Evolutionary conservation across 805 yeast genomes (phyloP), one percentile per base, ranked within the genome.

Genomic region (Clavispora phyllophila): DNA sequence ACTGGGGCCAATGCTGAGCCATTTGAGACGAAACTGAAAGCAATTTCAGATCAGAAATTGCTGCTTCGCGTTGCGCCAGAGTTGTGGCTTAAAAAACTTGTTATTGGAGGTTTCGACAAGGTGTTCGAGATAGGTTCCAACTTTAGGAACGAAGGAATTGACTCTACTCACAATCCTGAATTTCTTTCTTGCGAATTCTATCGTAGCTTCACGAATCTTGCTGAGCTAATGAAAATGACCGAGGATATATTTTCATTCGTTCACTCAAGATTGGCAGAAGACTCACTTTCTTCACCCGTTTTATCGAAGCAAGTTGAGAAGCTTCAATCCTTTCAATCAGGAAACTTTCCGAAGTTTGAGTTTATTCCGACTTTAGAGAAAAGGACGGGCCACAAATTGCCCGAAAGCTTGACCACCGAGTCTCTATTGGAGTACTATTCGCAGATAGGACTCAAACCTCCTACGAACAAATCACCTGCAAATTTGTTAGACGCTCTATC

Each of bases 1-100:
- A 86, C 88, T 14, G 99, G 99, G 2, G 99, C 99, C 5, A 81
- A 82, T 53, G 98, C 99, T 0, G 75, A 76, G n/a, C 96, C 98
- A 0, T 93, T 93, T 53, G 56, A 55, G 1, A 88, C 97, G 1
- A 25, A 20, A 2, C 61, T 73, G 33, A 59, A 62, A 32, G 73
- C 72, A 23, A 41, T 71, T 44, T 66, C 65, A 15, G 47, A 47
- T 2, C 55, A 51, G 1, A 65, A 66, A 10, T 62, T 88, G 8
- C 82, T 78, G 42, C 61, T 93, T 36, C 67, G 99, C 34, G 91
- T 93, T 2, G 97, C 99, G 0, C 99, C 99, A 0, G 99, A 91
- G 56, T 65, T 93, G 29, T 93, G 96, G 96, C 73, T 93, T 42
- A 93, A 93, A 57, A 76, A 85, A 49, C 64, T 93, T 39, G 76